Evolutionary conservation across 2,329 filamentous ascomycete genomes (phyloP).

Genomic region (Cladophialophora carrionii): DNA sequence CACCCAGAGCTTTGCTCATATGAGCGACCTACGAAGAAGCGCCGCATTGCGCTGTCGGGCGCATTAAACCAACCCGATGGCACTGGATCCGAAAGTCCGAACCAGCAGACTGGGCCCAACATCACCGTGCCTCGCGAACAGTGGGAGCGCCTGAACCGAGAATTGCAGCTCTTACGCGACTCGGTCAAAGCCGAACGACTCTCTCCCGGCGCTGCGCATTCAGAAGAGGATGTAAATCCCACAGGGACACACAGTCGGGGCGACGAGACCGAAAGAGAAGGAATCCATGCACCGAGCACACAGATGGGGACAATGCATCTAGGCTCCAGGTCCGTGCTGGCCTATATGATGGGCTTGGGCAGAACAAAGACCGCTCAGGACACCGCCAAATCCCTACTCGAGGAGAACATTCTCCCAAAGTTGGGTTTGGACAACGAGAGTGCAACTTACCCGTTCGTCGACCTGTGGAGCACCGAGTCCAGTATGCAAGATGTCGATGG

Average conservation of each 20-base stretch:
- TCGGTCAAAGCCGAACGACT: slow-evolving; percentile 10
- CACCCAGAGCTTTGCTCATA: slow-evolving; percentile 55
- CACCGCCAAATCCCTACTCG: slow-evolving; percentile 57
- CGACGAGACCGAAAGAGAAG: slow-evolving; percentile 51
- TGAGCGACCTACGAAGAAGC: slow-evolving; percentile 53
- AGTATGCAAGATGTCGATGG: slow-evolving; percentile 61
- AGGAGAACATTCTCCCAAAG: slow-evolving; percentile 64
- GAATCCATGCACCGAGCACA: slow-evolving; percentile 64
- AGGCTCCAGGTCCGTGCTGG: slow-evolving; percentile 64
- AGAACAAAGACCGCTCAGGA: slow-evolving; percentile 54
- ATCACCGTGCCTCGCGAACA: slow-evolving; percentile 38
- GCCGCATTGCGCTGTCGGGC: slow-evolving; percentile 41
- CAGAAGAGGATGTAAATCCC: slow-evolving; percentile 19
- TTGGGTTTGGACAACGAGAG: slow-evolving; percentile 67
- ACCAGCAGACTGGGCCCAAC: slow-evolving; percentile 32
- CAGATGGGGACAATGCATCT: slow-evolving; percentile 64
- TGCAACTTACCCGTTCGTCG: slow-evolving; percentile 67
- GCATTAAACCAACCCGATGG: slow-evolving; percentile 26
- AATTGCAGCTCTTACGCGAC: slow-evolving; percentile 31
- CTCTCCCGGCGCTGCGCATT: slow-evolving; percentile 20
- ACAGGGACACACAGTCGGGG: slow-evolving; percentile 29
- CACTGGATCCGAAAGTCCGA: slow-evolving; percentile 23
- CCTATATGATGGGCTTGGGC: slow-evolving; percentile 60
- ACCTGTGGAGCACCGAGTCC: slow-evolving; percentile 66
- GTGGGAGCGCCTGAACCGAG: slow-evolving; percentile 38